Percentiles rank a stretch among this genome's conserved stretches.
Conservation (phyloP, 2,329 filamentous ascomycete genomes). For the Botrytis hyacinthi region DNA sequence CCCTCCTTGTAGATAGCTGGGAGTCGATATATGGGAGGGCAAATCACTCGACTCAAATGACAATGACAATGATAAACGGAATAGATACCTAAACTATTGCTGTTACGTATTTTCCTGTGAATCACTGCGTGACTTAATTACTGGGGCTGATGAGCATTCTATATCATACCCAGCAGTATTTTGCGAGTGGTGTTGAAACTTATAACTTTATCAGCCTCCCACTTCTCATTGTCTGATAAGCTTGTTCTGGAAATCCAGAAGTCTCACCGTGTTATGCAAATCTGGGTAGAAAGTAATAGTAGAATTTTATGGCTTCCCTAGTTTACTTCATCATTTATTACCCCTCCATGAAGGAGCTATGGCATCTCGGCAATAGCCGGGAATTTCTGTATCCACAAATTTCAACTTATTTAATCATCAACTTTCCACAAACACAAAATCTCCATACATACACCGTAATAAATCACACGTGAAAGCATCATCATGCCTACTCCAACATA, state of each 20-base stretch:
- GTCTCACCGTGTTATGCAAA: background rate
- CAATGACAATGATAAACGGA: constrained; percentile 1
- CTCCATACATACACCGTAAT: background rate
- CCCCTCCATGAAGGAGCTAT: constrained; percentile 14
- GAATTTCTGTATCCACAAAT: constrained; percentile 6
- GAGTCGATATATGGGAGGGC: constrained; percentile 11
- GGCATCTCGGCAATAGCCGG: constrained; percentile 14
- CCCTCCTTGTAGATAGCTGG: constrained; percentile 27
- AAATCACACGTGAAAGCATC: background rate
- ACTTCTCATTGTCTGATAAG: no score
- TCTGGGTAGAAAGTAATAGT: background rate
- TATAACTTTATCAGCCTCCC: no score
- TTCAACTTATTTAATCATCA: constrained; percentile 6
- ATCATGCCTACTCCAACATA: constrained; percentile 37
- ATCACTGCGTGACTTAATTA: background rate
- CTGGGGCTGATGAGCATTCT: background rate
- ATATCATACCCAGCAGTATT: background rate
- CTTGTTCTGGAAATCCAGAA: background rate
- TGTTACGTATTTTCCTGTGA: background rate
- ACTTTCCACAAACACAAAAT: background rate
- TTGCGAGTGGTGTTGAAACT: background rate
- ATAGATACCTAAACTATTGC: background rate
- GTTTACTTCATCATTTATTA: background rate
- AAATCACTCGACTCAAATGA: constrained; percentile 28
- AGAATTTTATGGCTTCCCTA: background rate